These are phyloP conservation scores for Cladosporium sp. DNA, from an alignment of 2,329 filamentous ascomycete species.

Conservation along the genomic window DNA sequence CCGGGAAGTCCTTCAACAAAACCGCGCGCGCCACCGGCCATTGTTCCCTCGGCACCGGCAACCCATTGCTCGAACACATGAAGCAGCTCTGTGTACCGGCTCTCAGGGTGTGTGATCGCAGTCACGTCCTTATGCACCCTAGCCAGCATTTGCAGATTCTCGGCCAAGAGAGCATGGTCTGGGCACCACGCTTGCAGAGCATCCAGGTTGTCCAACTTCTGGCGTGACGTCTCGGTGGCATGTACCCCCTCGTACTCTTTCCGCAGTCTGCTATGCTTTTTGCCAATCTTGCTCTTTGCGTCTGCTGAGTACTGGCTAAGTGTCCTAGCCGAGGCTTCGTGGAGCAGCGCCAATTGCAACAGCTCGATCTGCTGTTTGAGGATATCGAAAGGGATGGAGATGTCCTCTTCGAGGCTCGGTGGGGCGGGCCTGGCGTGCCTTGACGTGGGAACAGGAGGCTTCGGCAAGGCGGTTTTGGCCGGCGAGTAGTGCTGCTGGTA, in stretches of 20 bases:
- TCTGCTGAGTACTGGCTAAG: constrained; percentile 50
- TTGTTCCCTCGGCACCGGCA: constrained; percentile 23
- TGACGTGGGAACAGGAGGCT: constrained; percentile 45
- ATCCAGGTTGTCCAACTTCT: constrained; percentile 46
- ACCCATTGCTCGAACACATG: constrained; percentile 57
- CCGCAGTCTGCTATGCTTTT: constrained; percentile 23
- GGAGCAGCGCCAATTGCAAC: constrained; percentile 59
- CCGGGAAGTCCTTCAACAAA: constrained; percentile 53
- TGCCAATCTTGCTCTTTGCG: constrained; percentile 38
- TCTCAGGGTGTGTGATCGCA: constrained; percentile 6
- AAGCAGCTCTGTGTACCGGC: constrained; percentile 48
- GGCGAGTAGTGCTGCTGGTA: constrained; percentile 64
- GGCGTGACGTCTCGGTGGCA: constrained; percentile 21
- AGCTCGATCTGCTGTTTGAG: constrained; percentile 52
- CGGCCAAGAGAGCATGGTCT: constrained; percentile 41
- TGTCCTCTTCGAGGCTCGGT: constrained; percentile 28
- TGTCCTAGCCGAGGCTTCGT: constrained; percentile 47
- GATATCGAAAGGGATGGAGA: constrained; percentile 18
- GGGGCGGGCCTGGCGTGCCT: constrained; percentile 18
- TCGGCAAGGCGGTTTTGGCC: constrained; percentile 54
- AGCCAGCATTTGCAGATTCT: constrained; percentile 49
- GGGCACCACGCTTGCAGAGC: constrained; percentile 49
- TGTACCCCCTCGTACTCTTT: constrained; percentile 32
- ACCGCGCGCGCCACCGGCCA: constrained; percentile 34
- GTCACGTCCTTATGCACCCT: constrained; percentile 8